These are phyloP conservation scores for Agapanthus africanus DNA, from an alignment of 106 monocot species.

Conservation along the genomic window DNA sequence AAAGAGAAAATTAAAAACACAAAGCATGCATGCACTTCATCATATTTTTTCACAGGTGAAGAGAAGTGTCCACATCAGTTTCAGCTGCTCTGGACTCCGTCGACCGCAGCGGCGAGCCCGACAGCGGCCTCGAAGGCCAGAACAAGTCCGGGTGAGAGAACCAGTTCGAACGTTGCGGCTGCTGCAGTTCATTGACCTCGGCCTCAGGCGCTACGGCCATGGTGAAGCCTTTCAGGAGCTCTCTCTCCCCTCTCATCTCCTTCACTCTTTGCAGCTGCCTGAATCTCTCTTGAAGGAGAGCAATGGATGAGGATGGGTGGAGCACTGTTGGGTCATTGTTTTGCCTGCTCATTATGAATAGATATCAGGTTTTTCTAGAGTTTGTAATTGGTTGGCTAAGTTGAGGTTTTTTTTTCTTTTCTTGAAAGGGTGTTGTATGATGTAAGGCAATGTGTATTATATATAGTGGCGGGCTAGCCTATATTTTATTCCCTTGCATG, in stretches of 20 bases:
- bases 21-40: too few species aligned
- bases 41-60: conserved; percentile 80
- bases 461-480: neutral
- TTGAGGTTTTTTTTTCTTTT: neutral
- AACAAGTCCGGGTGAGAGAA: conserved; percentile 43
- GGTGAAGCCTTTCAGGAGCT: conserved; percentile 20
- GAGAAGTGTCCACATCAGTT: conserved; percentile 63
- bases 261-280: conserved; percentile 49
- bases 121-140: conserved; percentile 16
- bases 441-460: neutral
- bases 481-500: neutral
- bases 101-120: neutral
- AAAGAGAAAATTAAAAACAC: too few species aligned
- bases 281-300: conserved; percentile 66
- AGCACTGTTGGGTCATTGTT: neutral
- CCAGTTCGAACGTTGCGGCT: conserved; percentile 41
- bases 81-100: too few species aligned
- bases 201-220: neutral
- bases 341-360: conserved; percentile 13
- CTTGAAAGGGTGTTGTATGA: neutral
- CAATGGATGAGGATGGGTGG: conserved; percentile 65
- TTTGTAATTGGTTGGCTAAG: neutral
- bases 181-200: neutral
- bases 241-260: conserved; percentile 53
- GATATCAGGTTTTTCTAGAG: too few species aligned